Conservation (phyloP, 148 eudicot genomes). For the Vaccinium myrtillus region DNA sequence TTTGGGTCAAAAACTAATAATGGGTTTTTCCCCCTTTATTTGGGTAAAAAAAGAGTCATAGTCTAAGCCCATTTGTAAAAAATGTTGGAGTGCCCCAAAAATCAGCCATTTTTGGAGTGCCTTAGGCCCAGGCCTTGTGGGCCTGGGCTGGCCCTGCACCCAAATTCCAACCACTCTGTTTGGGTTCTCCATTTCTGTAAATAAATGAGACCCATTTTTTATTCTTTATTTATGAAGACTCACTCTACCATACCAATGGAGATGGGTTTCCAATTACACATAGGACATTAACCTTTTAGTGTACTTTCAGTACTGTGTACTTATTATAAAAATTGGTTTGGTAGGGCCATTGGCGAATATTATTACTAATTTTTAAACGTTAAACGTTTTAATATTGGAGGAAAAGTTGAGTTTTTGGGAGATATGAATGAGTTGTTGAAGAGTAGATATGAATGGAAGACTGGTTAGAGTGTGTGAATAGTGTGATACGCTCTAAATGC, state of each 20-base stretch:
- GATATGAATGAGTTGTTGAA: not conserved
- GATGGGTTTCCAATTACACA: not conserved
- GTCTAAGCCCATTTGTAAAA: too few species aligned
- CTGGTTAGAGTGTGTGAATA: not conserved
- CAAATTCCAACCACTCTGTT: not conserved
- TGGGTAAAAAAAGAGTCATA: too few species aligned
- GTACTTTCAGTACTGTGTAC: not conserved
- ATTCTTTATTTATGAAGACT: not conserved
- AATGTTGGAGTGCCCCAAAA: too few species aligned
- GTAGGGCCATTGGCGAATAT: not conserved
- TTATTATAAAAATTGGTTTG: not conserved
- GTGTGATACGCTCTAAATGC: not conserved
- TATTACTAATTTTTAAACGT: not conserved
- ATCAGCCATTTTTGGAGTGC: too few species aligned
- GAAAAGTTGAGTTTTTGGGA: not conserved
- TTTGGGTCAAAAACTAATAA: too few species aligned
- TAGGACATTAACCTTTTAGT: not conserved
- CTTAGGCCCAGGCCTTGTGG: too few species aligned
- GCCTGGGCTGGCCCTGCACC: not conserved
- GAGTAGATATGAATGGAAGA: not conserved
- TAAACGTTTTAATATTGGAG: not conserved
- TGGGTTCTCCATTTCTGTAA: not conserved
- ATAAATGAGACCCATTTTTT: not conserved
- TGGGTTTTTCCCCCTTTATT: too few species aligned
- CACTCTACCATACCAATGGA: not conserved